Conservation (phyloP, 176 grass and related monocot species). For the Oryza nivara region DNA sequence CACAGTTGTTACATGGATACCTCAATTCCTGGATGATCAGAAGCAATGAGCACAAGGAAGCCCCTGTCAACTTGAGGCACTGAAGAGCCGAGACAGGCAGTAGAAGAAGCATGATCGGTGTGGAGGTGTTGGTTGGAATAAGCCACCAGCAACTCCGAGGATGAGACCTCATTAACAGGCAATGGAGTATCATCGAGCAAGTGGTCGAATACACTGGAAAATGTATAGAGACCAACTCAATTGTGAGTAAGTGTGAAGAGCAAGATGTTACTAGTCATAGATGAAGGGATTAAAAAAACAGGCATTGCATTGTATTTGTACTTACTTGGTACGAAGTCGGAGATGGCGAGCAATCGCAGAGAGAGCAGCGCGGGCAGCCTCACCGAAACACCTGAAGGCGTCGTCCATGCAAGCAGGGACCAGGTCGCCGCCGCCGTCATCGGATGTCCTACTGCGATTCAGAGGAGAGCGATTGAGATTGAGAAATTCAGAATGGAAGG, state of each 20-base stretch:
- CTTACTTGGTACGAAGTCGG: conserved; percentile 72
- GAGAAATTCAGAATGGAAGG: background rate
- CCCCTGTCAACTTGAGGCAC: conserved; percentile 69
- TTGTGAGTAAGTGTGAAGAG: background rate
- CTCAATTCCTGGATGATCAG: conserved; percentile 74
- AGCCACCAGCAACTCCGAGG: conserved; percentile 65
- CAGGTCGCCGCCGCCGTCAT: conserved; percentile 77
- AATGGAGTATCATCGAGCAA: conserved; percentile 80
- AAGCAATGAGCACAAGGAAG: conserved; percentile 66
- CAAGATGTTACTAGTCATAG: background rate
- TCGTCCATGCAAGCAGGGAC: conserved; percentile 77
- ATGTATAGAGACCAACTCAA: background rate
- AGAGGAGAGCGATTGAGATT: background rate
- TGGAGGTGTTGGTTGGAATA: conserved; percentile 47
- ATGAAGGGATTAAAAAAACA: background rate
- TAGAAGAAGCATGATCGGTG: conserved; percentile 36
- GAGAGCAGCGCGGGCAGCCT: conserved; percentile 65
- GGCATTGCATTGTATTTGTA: conserved; percentile 23
- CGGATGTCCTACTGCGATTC: conserved; percentile 20
- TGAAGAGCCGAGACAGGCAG: conserved; percentile 38
- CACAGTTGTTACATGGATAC: conserved; percentile 28
- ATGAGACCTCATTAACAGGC: conserved; percentile 59
- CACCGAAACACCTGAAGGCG: conserved; percentile 73
- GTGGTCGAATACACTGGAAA: conserved; percentile 70
- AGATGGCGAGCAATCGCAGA: conserved; percentile 74